phyloP scores from a whole-genome alignment of 352 stramenopile genomes.

The Globisporangium ultimum region DNA sequence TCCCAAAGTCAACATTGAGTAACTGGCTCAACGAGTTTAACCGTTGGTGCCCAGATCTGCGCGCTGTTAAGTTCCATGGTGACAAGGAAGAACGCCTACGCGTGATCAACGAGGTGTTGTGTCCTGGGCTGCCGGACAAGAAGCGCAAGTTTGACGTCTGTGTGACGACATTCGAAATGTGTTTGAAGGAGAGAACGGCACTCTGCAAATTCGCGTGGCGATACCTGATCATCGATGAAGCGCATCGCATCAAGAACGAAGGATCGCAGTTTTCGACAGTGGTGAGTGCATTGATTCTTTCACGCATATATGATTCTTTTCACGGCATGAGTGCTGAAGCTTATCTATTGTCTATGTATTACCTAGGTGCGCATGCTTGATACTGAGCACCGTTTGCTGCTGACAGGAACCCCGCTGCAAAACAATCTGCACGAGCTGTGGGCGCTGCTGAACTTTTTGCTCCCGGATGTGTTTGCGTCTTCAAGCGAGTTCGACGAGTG shows the following conservation, averaged over 20 bases:
- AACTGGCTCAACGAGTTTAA: constrained; percentile 94
- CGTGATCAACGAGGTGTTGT: constrained; percentile 88
- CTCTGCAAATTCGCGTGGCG: constrained; percentile 90
- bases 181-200: constrained; percentile 85
- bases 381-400: constrained; percentile 81
- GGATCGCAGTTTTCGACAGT: constrained; percentile 85
- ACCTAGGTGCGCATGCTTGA: constrained; percentile 61
- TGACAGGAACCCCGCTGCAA: constrained; percentile 94
- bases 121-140: constrained; percentile 79
- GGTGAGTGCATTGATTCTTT: constrained; percentile 20
- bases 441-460: constrained; percentile 93
- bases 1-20: constrained; percentile 92
- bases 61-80: constrained; percentile 92
- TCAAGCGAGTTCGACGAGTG: constrained; percentile 87
- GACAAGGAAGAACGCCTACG: constrained; percentile 87
- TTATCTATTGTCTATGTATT: neutral
- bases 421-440: constrained; percentile 96
- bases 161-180: constrained; percentile 98
- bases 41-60: constrained; percentile 90
- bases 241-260: constrained; percentile 89
- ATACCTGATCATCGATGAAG: constrained; percentile 87
- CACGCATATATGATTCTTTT: neutral
- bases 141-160: constrained; percentile 96
- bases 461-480: constrained; percentile 91
- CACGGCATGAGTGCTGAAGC: constrained; percentile 4